Evolutionary conservation across 805 yeast species (phyloP).

Genomic region (Priceomyces castillae): DNA sequence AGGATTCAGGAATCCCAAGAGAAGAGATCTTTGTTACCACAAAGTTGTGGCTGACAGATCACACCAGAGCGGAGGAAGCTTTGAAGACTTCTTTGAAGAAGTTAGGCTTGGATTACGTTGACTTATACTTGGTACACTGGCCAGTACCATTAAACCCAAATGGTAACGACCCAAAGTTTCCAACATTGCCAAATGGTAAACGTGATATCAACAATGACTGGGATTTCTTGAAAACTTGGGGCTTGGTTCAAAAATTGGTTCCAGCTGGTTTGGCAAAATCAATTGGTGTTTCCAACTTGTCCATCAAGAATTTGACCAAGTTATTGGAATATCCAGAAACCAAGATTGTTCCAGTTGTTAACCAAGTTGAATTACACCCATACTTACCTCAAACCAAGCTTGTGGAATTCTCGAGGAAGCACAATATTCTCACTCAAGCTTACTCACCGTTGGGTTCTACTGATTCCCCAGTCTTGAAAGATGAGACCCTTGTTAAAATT

Average conservation of each 20-base stretch:
- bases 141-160: slow-evolving; percentile 50
- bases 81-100: slow-evolving; percentile 58
- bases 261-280: slow-evolving; percentile 55
- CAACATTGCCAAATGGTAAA: slow-evolving; percentile 33
- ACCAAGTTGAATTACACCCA: slow-evolving; percentile 47
- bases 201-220: slow-evolving; percentile 32
- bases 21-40: slow-evolving; percentile 68
- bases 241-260: slow-evolving; percentile 54
- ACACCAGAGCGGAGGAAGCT: slow-evolving; percentile 50
- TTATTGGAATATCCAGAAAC: slow-evolving; percentile 37
- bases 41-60: slow-evolving; percentile 60
- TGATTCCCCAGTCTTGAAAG: slow-evolving; percentile 24
- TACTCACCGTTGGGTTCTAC: slow-evolving; percentile 32
- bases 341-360: slow-evolving; percentile 44
- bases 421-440: slow-evolving; percentile 30
- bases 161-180: slow-evolving; percentile 31
- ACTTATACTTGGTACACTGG: slow-evolving; percentile 80
- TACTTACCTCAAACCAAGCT: slow-evolving; percentile 56
- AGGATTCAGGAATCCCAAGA: slow-evolving; percentile 55
- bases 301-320: slow-evolving; percentile 41
- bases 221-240: slow-evolving; percentile 54
- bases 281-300: slow-evolving; percentile 76
- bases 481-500: slow-evolving; percentile 16
- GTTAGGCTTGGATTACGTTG: slow-evolving; percentile 72
- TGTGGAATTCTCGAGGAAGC: slow-evolving; percentile 46